A percentile compares a stretch with the other conserved stretches of the same genome.
Evolutionary conservation across 257 asterid genomes (phyloP).

Genomic region (Nicotiana tabacum): DNA sequence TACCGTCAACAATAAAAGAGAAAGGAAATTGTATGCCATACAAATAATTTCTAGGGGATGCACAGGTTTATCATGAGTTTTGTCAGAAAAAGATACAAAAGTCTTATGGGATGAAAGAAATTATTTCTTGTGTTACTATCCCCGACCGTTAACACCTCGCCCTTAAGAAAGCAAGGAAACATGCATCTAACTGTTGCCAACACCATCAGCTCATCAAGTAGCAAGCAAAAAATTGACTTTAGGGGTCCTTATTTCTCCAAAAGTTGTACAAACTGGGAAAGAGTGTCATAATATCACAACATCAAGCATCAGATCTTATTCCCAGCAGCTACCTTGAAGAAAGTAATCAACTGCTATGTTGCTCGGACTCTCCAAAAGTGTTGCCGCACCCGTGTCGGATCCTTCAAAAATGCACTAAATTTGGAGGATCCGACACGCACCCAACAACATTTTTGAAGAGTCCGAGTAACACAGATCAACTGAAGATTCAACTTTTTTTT

Average conservation of each 20-base stretch:
- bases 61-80: neutral
- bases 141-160: neutral
- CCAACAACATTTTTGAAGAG: too few species aligned
- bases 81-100: neutral
- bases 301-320: neutral
- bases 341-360: slow-evolving; percentile 2
- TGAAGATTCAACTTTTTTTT: neutral
- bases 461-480: too few species aligned
- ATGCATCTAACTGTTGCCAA: neutral
- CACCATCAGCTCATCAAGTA: neutral
- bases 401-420: too few species aligned
- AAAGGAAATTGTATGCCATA: neutral
- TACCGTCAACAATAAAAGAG: neutral
- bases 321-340: neutral
- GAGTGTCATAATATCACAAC: neutral
- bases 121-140: neutral
- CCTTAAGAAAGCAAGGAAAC: neutral
- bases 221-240: neutral
- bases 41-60: neutral
- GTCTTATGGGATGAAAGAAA: neutral
- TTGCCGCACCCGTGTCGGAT: too few species aligned
- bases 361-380: too few species aligned
- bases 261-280: neutral
- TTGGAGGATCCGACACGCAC: too few species aligned
- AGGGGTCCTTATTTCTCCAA: neutral